A percentile compares a stretch with the other conserved stretches of the same genome.
Evolutionary conservation across 2,329 filamentous ascomycete species (phyloP).

Genomic region (Talaromyces atroroseus): DNA sequence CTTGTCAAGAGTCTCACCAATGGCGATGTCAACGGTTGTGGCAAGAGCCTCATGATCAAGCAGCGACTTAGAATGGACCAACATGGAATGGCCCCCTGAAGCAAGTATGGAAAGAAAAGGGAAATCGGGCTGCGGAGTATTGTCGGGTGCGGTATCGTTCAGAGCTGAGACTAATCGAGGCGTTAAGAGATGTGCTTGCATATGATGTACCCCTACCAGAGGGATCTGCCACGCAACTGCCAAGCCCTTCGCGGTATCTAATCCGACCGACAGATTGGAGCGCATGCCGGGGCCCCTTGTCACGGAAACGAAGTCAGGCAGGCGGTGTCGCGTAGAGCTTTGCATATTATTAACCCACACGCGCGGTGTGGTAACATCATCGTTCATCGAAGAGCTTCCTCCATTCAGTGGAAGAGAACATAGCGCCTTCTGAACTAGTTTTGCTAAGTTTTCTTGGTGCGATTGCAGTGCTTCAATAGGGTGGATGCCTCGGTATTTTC

Average conservation of each 20-base stretch:
- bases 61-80: constrained; percentile 67
- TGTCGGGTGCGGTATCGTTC: background rate
- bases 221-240: constrained; percentile 78
- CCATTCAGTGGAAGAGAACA: constrained; percentile 44
- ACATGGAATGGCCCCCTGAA: constrained; percentile 85
- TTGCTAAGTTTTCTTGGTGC: constrained; percentile 66
- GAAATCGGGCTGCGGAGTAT: constrained; percentile 47
- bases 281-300: constrained; percentile 89
- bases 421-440: constrained; percentile 62
- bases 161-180: constrained; percentile 69
- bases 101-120: constrained; percentile 86
- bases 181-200: constrained; percentile 94
- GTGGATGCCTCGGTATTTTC: constrained; percentile 69
- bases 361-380: background rate
- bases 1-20: constrained; percentile 89
- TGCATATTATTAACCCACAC: background rate
- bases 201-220: constrained; percentile 84
- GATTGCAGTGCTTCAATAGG: constrained; percentile 69
- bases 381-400: background rate
- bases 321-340: constrained; percentile 27
- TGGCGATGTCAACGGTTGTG: constrained; percentile 69
- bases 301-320: constrained; percentile 79
- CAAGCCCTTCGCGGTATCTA: constrained; percentile 82
- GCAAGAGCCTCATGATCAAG: constrained; percentile 69
- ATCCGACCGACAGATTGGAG: constrained; percentile 67